Base-by-base conservation (phyloP, 305 asterid genomes). In the Galium porrigens region DNA sequence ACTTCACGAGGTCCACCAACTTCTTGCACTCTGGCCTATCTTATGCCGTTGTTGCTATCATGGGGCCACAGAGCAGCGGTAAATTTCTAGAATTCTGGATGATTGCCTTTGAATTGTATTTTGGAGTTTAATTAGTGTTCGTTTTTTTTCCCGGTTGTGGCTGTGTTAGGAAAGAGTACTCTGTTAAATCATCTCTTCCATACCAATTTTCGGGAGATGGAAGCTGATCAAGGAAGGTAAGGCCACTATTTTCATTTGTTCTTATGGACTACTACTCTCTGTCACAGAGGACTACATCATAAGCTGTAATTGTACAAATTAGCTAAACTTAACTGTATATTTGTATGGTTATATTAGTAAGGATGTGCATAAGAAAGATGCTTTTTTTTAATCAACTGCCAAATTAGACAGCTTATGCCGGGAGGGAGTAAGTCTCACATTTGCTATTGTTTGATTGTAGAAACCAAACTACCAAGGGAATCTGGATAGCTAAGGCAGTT, bases 61-160 rank as follows among this genome's bases (percentile, higher is more conserved):
- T 85, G 88, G 91, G 91, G 2, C 84, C 86, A 3, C 91, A 82
- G 72, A 81, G 88, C 74, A 85, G 88, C 48, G 91, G 88, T 83
- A 70, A 3, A 34, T 64, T 11, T 34, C 49, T 18, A 11, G 18
- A 22, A 30, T 46, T 52, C 14, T 41, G 17, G 10, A 30, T 12
- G 20, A 15, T 17, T 12, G 5, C 5, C 51, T 52, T 39, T 15
- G 7, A 54, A 54, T 25, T 14, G 18, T 22, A 2, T 36, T 33
- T 2, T 57, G 34, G 22, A 34, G 27, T 34, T 34, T 60, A 12
- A 9, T 6, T 17, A 3, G 22, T 34, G 18, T 59, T 59, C 10
- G 29, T 17, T 2, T 56, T 32, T 58, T 32, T n/a, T 34, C 7
- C 42, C 53, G 53, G 53, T 0, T 34, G 41, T 4, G 12, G 32